Percentiles rank a stretch among this genome's conserved stretches.
These are phyloP conservation scores for Citeromyces matritensis DNA, from an alignment of 805 yeast species.

Conservation along the genomic window DNA sequence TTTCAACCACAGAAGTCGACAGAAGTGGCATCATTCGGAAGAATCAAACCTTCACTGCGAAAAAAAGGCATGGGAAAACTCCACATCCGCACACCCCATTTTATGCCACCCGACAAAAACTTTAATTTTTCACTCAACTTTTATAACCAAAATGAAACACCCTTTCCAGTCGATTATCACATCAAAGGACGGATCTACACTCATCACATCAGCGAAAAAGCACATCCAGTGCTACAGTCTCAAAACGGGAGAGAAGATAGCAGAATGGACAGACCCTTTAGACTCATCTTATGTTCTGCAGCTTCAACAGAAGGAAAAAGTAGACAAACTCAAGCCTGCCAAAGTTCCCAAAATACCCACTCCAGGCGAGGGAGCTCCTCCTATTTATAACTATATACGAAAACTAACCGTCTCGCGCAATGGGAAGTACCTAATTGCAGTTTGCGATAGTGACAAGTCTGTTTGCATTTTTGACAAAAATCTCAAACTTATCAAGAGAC, in stretches of 20 bases:
- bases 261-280: constrained; percentile 48
- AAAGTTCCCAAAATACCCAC: constrained; percentile 36
- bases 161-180: constrained; percentile 48
- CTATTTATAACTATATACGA: constrained; percentile 53
- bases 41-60: no score
- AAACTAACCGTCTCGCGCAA: constrained; percentile 36
- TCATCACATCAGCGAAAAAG: constrained; percentile 47
- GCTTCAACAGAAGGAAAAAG: constrained; percentile 25
- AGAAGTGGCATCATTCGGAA: no score
- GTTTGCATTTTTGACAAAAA: constrained; percentile 35
- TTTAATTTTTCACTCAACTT: no score
- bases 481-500: constrained; percentile 45
- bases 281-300: constrained; percentile 29
- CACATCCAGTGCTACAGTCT: constrained; percentile 36
- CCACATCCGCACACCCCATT: no score
- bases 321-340: constrained; percentile 6
- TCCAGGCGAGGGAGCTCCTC: constrained; percentile 60
- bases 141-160: constrained; percentile 32
- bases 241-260: constrained; percentile 23
- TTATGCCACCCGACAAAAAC: no score
- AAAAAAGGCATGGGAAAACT: no score
- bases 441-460: constrained; percentile 78
- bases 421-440: constrained; percentile 42
- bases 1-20: no score
- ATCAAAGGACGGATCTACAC: constrained; percentile 24